phyloP scores from a whole-genome alignment of 2,329 filamentous ascomycete species.

The Sarocladiaceae sp. region DNA sequence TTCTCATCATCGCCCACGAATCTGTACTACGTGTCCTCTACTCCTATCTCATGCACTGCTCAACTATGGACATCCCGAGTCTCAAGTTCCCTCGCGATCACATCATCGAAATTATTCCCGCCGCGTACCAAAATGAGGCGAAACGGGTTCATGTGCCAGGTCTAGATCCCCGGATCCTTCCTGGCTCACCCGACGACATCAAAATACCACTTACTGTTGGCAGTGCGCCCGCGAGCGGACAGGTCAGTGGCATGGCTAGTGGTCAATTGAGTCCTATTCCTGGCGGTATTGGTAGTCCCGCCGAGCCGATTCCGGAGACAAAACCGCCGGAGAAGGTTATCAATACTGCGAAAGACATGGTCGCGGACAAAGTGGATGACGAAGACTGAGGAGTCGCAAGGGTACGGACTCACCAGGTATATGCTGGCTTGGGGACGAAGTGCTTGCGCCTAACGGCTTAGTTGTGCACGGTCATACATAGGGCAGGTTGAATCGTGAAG shows the following conservation, averaged over 20 bases:
- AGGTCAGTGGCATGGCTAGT: conserved; percentile 19
- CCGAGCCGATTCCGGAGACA: conserved; percentile 36
- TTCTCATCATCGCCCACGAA: conserved; percentile 98
- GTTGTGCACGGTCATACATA: no score
- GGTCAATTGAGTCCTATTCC: conserved; percentile 43
- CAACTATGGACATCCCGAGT: conserved; percentile 87
- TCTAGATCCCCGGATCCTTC: conserved; percentile 62
- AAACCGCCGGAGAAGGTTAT: conserved; percentile 44
- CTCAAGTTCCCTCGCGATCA: conserved; percentile 93
- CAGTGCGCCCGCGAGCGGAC: conserved; percentile 25
- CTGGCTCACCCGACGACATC: conserved; percentile 72
- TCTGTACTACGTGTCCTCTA: conserved; percentile 96
- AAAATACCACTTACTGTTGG: conserved; percentile 64
- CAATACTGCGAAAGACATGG: conserved; percentile 45
- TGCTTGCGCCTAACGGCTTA: no score
- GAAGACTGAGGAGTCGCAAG: conserved; percentile 39
- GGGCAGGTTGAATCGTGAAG: no score
- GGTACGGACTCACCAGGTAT: no score
- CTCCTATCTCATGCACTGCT: conserved; percentile 97
- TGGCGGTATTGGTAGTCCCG: conserved; percentile 40
- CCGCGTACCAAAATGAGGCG: conserved; percentile 94
- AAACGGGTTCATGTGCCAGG: conserved; percentile 83
- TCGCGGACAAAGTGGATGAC: conserved; percentile 48
- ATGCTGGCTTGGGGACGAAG: no score
- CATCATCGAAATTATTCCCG: conserved; percentile 98